Conservation (phyloP, 2,329 filamentous ascomycete genomes). For the Colletotrichum navitas region DNA sequence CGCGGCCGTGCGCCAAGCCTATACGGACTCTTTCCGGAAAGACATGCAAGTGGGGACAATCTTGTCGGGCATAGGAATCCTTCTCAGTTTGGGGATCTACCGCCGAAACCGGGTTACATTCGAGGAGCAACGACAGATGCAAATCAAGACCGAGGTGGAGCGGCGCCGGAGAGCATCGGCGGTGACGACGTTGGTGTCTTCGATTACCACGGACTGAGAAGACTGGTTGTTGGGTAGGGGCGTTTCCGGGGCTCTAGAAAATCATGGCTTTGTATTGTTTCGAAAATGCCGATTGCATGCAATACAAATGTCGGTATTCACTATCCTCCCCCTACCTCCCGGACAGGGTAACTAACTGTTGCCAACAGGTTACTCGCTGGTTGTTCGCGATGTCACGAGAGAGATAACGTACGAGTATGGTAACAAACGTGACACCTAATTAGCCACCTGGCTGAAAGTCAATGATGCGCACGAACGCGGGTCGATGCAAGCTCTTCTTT, state of each 20-base stretch:
- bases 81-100: constrained; percentile 57
- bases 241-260: neutral
- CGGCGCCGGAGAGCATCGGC: constrained; percentile 34
- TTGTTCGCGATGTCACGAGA: too few species aligned
- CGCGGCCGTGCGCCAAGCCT: constrained; percentile 53
- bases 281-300: neutral
- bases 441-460: neutral
- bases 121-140: constrained; percentile 44
- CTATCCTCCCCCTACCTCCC: too few species aligned
- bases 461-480: too few species aligned
- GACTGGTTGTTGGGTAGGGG: neutral
- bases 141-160: constrained; percentile 29
- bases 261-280: neutral
- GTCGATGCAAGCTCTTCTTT: neutral
- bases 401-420: neutral
- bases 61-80: constrained; percentile 55
- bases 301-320: neutral
- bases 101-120: constrained; percentile 50
- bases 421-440: neutral
- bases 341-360: too few species aligned
- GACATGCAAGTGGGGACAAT: constrained; percentile 62
- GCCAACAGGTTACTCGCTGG: too few species aligned
- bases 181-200: constrained; percentile 35
- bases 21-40: constrained; percentile 58
- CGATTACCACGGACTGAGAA: constrained; percentile 24